Conservation (phyloP, 129 eudicot species). For the Deinandra increscens region DNA sequence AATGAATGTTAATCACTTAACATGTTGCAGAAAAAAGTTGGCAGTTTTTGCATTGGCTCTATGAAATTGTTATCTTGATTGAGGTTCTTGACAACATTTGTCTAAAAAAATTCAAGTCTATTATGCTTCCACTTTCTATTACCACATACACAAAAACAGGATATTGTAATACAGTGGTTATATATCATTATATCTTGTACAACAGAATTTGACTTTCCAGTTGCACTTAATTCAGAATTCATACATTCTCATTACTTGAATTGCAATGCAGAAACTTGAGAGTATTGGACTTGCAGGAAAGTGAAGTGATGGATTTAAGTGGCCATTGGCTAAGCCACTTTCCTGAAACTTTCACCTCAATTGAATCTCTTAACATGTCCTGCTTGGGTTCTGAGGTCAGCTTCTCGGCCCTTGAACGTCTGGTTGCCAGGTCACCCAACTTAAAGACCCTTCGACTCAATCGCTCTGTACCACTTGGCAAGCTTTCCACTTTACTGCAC, state of each 20-base stretch:
- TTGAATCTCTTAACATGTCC: constrained; percentile 65
- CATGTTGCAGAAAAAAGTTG: background rate
- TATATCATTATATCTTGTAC: background rate
- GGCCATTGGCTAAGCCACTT: constrained; percentile 77
- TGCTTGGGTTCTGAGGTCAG: constrained; percentile 65
- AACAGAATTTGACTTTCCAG: background rate
- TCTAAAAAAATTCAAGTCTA: background rate
- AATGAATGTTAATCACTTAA: background rate
- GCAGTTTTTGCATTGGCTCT: background rate
- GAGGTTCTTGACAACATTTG: constrained; percentile 1
- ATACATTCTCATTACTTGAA: background rate
- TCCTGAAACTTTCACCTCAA: constrained; percentile 56
- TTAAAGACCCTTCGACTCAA: constrained; percentile 62
- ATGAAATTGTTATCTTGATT: background rate
- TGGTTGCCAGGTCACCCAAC: constrained; percentile 64
- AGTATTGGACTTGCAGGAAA: constrained; percentile 57
- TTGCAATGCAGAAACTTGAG: constrained; percentile 49
- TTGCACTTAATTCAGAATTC: background rate
- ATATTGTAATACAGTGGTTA: background rate
- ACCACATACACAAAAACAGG: no score
- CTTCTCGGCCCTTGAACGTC: constrained; percentile 59
- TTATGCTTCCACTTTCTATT: no score
- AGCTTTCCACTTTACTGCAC: constrained; percentile 47
- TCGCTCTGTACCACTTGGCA: constrained; percentile 69
- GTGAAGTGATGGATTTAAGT: constrained; percentile 66